These are phyloP conservation scores for Cordyceps javanica DNA, from an alignment of 2,329 filamentous ascomycete species.

Conservation along the genomic window DNA sequence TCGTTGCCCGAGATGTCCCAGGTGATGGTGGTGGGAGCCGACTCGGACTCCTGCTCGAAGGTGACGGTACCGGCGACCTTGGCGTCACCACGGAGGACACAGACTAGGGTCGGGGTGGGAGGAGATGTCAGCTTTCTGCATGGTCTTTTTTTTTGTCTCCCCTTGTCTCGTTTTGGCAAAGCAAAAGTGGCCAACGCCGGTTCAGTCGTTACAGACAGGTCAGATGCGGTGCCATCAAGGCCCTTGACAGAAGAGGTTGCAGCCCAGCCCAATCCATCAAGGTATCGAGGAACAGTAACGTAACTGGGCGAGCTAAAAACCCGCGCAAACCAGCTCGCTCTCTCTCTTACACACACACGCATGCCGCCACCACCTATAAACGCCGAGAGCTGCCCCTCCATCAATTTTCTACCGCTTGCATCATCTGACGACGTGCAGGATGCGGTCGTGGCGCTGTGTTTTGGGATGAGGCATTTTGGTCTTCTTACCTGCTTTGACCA, in stretches of 20 bases:
- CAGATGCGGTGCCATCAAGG: conserved; percentile 26
- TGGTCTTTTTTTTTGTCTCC: not conserved
- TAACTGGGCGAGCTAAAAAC: conserved; percentile 32
- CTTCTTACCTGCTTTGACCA: conserved; percentile 96
- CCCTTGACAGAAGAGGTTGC: conserved; percentile 13
- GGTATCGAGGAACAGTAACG: conserved; percentile 26
- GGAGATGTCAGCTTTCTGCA: not conserved
- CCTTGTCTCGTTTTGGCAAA: not conserved
- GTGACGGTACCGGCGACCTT: conserved; percentile 88
- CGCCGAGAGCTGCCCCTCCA: conserved; percentile 8
- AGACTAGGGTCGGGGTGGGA: conserved; percentile 51
- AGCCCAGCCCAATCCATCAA: conserved; percentile 37
- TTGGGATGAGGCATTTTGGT: conserved; percentile 14
- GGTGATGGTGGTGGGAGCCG: conserved; percentile 73
- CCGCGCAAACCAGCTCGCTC: conserved; percentile 53
- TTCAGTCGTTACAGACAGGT: not conserved
- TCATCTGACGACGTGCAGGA: not conserved
- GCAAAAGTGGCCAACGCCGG: not conserved
- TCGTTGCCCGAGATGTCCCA: conserved; percentile 94
- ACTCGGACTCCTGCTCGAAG: conserved; percentile 89
- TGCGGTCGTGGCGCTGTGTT: not conserved
- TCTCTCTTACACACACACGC: too few species aligned
- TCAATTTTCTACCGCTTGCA: not conserved
- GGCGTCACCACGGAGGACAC: conserved; percentile 95
- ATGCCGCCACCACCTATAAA: conserved; percentile 5